These are phyloP conservation scores for Camelina hispida DNA, from an alignment of 345 rosid species.

Conservation along the genomic window DNA sequence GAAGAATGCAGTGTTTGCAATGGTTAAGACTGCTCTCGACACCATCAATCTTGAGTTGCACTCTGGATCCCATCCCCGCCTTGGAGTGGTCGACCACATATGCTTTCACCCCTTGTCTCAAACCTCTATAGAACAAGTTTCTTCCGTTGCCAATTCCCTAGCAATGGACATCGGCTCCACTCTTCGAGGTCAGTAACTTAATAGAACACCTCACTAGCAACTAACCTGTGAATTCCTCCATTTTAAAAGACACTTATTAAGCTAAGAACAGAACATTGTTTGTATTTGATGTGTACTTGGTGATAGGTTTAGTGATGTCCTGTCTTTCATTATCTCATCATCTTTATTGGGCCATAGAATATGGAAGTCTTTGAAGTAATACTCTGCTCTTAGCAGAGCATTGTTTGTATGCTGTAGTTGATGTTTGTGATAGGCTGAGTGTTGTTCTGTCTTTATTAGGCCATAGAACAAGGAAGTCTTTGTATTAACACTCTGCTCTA, in stretches of 20 bases:
- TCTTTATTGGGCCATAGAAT: background rate
- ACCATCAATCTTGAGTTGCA: slow-evolving; percentile 67
- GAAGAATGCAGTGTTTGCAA: slow-evolving; percentile 65
- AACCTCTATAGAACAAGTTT: slow-evolving; percentile 66
- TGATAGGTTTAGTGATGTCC: background rate
- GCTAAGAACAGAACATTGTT: background rate
- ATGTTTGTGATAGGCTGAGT: slow-evolving; percentile 4
- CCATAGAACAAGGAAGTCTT: too few relatives aligned
- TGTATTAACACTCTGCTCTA: background rate
- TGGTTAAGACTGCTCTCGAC: slow-evolving; percentile 80
- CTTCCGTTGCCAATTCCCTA: slow-evolving; percentile 66
- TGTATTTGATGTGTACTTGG: slow-evolving; percentile 7
- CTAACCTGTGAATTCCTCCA: background rate
- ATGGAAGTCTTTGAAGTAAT: too few relatives aligned
- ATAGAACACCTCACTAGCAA: background rate
- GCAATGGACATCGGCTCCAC: slow-evolving; percentile 68
- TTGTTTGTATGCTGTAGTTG: background rate
- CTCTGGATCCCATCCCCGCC: slow-evolving; percentile 83
- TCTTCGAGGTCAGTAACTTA: slow-evolving; percentile 65
- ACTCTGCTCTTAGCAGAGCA: background rate
- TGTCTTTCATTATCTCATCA: background rate
- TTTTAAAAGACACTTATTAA: background rate
- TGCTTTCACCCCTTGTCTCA: slow-evolving; percentile 83
- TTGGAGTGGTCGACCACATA: slow-evolving; percentile 91
- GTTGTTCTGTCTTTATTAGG: background rate